Base-by-base conservation (phyloP, 192 early-diverging fungal genomes). In the Backusella parvicylindrica region DNA sequence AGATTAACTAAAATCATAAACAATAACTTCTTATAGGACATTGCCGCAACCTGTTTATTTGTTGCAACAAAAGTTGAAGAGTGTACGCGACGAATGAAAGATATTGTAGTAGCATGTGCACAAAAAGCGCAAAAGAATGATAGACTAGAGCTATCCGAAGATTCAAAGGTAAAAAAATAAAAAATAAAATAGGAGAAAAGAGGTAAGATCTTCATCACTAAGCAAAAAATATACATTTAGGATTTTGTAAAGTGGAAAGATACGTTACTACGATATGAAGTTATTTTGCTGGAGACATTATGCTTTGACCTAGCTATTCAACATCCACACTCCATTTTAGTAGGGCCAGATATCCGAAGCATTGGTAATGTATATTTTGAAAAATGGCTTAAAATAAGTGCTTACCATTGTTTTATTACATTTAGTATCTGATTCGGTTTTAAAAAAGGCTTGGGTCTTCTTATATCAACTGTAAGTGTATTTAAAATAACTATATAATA, bases 271-370 rank as follows among this genome's bases (percentile, higher is more conserved):
- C 77, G 74, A 64, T 79, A 81, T 33, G 92, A 94, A 77, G 85
- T 88, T 23, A 73, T 86, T 3, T 68, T 94, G 35, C 70, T 92
- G 35, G 90, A 91, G 70, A 84, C 88, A 36, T 80, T 89, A 68
- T 92, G 91, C 68, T 94, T 94, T 71, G 92, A 94, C 68, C 71
- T 94, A 38, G 83, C 83, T 4, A 79, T 94, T 8, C 72, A 86
- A 18, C 91, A 94, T 73, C 92, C 92, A 56, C 89, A 94, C 73
- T 49, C 65, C 13, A 77, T 81, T 13, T 68, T 80, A 6, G 41
- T 92, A 36, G 73, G 84, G 23, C 82, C 64, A 7, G 38, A 78
- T 6, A 74, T 76, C 7, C 37, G 73, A 68, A 66, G 74, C 7
- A 67, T 50, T 31, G 74, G 80, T 82, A 74, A 65, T 38, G 4